Evolutionary conservation across 2,329 filamentous ascomycete species (phyloP).

Genomic region (Penicillium sclerotigenum): DNA sequence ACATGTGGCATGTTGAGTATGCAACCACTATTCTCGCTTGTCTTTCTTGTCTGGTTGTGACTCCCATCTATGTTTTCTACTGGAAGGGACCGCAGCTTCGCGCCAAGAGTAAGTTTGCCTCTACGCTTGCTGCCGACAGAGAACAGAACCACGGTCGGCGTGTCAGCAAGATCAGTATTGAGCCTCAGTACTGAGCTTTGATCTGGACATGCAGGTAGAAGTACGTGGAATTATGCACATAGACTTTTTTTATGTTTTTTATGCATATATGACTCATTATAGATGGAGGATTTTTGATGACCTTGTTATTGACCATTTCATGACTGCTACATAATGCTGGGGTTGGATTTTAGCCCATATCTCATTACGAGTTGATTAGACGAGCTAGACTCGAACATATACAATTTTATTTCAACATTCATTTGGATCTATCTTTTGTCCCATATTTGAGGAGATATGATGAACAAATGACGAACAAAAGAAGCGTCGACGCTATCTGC

Average conservation of each 20-base stretch:
- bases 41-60: slow-evolving; percentile 57
- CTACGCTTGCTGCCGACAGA: slow-evolving; percentile 47
- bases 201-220: background rate
- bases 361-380: background rate
- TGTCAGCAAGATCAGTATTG: slow-evolving; percentile 25
- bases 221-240: background rate
- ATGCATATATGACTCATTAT: slow-evolving; percentile 7
- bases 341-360: background rate
- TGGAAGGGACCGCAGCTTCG: slow-evolving; percentile 58
- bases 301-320: background rate
- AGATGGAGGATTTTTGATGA: background rate
- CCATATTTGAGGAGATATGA: background rate
- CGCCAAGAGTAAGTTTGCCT: slow-evolving; percentile 58
- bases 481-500: background rate
- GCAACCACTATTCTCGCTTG: slow-evolving; percentile 59
- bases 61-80: slow-evolving; percentile 63
- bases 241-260: background rate
- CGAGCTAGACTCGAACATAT: background rate
- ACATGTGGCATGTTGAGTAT: slow-evolving; percentile 52
- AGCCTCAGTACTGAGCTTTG: slow-evolving; percentile 9
- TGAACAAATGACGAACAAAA: background rate
- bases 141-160: slow-evolving; percentile 24
- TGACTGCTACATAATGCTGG: background rate
- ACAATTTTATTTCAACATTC: background rate
- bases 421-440: background rate